A percentile compares a stretch with the other conserved stretches of the same genome.
phyloP scores from a whole-genome alignment of 2,329 filamentous ascomycete species.

The Byssoonygena ceratinophila region DNA sequence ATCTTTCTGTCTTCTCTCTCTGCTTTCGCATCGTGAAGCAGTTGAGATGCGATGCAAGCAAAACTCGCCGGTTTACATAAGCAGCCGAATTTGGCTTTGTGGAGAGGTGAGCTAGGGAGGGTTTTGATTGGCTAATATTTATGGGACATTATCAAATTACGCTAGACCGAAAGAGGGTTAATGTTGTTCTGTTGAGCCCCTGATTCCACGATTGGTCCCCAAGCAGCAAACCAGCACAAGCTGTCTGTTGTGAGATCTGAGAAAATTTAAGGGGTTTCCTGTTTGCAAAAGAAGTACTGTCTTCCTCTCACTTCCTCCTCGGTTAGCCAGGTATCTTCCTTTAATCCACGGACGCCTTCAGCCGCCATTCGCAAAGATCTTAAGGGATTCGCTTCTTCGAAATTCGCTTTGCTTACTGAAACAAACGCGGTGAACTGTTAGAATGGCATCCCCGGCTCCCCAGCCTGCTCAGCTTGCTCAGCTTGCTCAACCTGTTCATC shows the following conservation, averaged over 20 bases:
- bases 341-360: not conserved
- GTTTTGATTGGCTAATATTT: not conserved
- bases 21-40: not conserved
- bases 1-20: not conserved
- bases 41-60: not conserved
- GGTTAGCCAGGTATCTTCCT: not conserved
- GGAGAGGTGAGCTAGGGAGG: not conserved
- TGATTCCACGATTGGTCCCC: slow-evolving; percentile 12
- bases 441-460: slow-evolving; percentile 15
- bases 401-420: not conserved
- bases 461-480: too few relatives aligned
- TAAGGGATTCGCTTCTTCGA: not conserved
- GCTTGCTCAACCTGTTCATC: too few relatives aligned
- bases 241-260: not conserved
- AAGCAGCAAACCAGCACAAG: slow-evolving; percentile 1
- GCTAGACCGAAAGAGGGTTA: slow-evolving; percentile 11
- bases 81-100: not conserved
- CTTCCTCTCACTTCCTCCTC: not conserved
- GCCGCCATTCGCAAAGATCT: not conserved
- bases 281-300: not conserved
- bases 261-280: slow-evolving; percentile 9
- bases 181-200: slow-evolving; percentile 10
- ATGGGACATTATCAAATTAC: not conserved
- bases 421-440: slow-evolving; percentile 1
- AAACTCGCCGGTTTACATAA: slow-evolving; percentile 9